Base-by-base conservation (phyloP, 1,139 yeast genomes). In the Geotrichum histeridarum region DNA sequence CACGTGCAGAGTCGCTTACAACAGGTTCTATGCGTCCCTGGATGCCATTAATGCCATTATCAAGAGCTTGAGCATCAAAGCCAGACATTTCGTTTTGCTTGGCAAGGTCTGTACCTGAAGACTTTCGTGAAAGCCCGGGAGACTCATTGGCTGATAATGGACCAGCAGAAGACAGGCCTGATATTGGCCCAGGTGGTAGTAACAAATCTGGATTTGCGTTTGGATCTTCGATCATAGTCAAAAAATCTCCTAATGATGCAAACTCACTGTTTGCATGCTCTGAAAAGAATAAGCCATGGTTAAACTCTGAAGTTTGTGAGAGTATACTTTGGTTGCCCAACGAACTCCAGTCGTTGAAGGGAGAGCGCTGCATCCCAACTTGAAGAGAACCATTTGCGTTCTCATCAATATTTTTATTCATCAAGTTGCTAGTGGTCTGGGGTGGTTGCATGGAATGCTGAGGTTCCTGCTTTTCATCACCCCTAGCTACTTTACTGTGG, bases 221-320 rank as follows among this genome's bases (percentile, higher is more conserved):
- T 8, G 95, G 90, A 66, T 89, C 96, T 64, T 90, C 96, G 51
- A 91, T 81, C 89, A 91, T 88, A 2, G 93, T 83, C 54, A 91
- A 73, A 64, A 91, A 91, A 66, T 90, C 97, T 61, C 89, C 90
- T 61, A 91, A 75, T 0, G 96, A 89, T 59, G 91, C 84, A 67
- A 91, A 90, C 71, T 91, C 98, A 46, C 94, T 84, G 2, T 95
- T 96, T 0, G 95, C 96, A 68, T 89, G 95, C 65, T 90, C 96
- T 0, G 95, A 86, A 61, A 82, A 86, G 70, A 89, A 89, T 54
- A 86, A 80, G 52, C 63, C 65, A 56, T 65, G 70, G 48, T 65
- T 64, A 42, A 64, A 61, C 36, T 63, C 65, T 22, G 64, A 57
- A 8, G 64, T 58, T 42, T 60, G 68, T 5, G 65, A 62, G 17